Percentiles rank a stretch among this genome's conserved stretches.
Conservation (phyloP, 495 filamentous ascomycete species). For the Talaromyces trachyspermus region DNA sequence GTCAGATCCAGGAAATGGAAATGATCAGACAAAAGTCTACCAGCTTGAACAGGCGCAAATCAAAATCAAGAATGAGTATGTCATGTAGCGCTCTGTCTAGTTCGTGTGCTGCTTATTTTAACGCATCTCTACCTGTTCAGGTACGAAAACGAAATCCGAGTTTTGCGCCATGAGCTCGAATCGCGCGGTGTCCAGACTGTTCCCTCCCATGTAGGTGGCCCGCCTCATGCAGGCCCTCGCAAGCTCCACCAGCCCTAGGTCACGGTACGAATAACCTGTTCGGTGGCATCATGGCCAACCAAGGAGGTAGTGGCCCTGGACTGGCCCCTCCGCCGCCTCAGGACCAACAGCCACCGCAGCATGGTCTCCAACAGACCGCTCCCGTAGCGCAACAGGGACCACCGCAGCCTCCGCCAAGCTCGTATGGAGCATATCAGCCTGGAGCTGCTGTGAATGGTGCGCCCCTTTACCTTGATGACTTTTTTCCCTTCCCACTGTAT, state of each 20-base stretch:
- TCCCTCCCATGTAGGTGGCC: slow-evolving; percentile 53
- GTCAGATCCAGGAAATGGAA: slow-evolving; percentile 87
- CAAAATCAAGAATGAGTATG: slow-evolving; percentile 83
- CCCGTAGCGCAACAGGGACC: slow-evolving; percentile 54
- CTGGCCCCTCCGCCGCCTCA: slow-evolving; percentile 77
- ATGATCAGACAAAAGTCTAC: slow-evolving; percentile 86
- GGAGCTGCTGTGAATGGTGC: slow-evolving; percentile 61
- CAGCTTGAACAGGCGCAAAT: slow-evolving; percentile 82
- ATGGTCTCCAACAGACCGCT: slow-evolving; percentile 53
- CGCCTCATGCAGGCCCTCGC: slow-evolving; percentile 68
- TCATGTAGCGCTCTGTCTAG: not conserved
- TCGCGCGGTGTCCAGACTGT: slow-evolving; percentile 67
- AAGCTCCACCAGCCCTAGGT: slow-evolving; percentile 81
- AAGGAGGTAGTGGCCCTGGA: slow-evolving; percentile 74
- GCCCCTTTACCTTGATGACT: slow-evolving; percentile 21
- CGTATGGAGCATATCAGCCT: slow-evolving; percentile 54
- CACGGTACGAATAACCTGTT: slow-evolving; percentile 88
- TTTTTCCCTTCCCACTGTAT: too few relatives aligned
- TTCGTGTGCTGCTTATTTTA: slow-evolving; percentile 4
- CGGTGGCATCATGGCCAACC: slow-evolving; percentile 90
- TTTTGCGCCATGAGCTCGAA: slow-evolving; percentile 84
- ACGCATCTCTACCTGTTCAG: slow-evolving; percentile 37
- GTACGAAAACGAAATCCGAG: slow-evolving; percentile 85
- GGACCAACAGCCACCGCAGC: slow-evolving; percentile 53
- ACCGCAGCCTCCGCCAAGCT: slow-evolving; percentile 53